These are phyloP conservation scores for Porogramme epimiltina DNA, from an alignment of 1,284 basidiomycete species.

Conservation along the genomic window DNA sequence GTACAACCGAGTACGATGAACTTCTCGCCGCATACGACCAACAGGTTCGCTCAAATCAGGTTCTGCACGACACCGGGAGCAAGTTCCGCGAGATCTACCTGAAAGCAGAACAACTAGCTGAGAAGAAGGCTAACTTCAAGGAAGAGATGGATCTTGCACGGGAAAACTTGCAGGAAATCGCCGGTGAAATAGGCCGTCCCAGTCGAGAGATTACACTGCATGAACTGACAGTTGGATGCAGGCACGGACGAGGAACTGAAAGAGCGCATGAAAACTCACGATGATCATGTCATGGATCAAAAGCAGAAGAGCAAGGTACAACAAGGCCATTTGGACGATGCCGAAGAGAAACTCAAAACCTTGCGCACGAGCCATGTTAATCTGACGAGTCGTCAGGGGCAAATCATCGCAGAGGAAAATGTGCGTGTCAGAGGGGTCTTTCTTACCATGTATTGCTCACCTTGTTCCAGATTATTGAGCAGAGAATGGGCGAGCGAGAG, in stretches of 20 bases:
- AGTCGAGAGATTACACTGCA: slow-evolving; percentile 5
- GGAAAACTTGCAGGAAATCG: slow-evolving; percentile 71
- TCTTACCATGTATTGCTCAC: background rate
- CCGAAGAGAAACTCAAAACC: slow-evolving; percentile 62
- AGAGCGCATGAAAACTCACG: slow-evolving; percentile 71
- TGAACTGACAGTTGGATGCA: slow-evolving; percentile 31
- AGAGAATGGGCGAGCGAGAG: slow-evolving; percentile 77
- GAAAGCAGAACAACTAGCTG: slow-evolving; percentile 69
- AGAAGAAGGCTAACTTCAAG: slow-evolving; percentile 58
- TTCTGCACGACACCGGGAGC: slow-evolving; percentile 82
- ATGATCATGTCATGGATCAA: slow-evolving; percentile 60
- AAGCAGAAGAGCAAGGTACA: slow-evolving; percentile 51
- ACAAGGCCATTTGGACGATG: slow-evolving; percentile 55
- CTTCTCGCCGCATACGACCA: slow-evolving; percentile 68
- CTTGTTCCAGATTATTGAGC: slow-evolving; percentile 65
- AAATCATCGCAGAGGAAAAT: slow-evolving; percentile 65
- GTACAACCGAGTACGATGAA: slow-evolving; percentile 77
- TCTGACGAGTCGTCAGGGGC: slow-evolving; percentile 61
- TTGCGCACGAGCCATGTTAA: slow-evolving; percentile 57
- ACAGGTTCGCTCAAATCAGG: slow-evolving; percentile 75
- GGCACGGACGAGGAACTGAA: slow-evolving; percentile 81
- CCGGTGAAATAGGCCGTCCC: slow-evolving; percentile 47
- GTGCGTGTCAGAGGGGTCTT: slow-evolving; percentile 34
- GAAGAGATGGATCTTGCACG: slow-evolving; percentile 65
- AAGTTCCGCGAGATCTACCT: slow-evolving; percentile 86